Evolutionary conservation across 768 basidiomycete genomes (phyloP).

Genomic region (Macrocybe gigantea): DNA sequence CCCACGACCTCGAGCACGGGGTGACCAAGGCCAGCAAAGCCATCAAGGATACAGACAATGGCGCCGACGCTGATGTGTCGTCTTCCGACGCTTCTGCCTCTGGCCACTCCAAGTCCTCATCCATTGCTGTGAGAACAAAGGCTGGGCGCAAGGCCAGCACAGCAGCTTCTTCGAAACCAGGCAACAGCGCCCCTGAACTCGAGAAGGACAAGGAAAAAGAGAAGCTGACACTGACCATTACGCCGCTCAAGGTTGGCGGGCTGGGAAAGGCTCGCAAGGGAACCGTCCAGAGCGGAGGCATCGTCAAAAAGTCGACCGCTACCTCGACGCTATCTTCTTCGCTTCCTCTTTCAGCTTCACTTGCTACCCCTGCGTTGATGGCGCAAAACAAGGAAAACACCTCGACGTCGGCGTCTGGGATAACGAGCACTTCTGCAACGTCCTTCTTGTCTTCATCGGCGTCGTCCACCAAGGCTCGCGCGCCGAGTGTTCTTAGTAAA

Average conservation of each 20-base stretch:
- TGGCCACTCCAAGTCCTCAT: conserved; percentile 8
- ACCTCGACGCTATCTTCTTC: conserved; percentile 13
- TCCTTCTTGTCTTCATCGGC: conserved; percentile 11
- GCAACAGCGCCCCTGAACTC: conserved; percentile 7
- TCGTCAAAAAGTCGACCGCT: conserved; percentile 50
- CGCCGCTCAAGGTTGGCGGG: conserved; percentile 52
- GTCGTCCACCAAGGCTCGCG: conserved; percentile 10
- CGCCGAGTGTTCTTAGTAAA: conserved; percentile 12
- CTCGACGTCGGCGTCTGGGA: conserved; percentile 9
- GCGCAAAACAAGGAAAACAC: conserved; percentile 32
- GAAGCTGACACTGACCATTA: conserved; percentile 38
- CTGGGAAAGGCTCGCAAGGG: conserved; percentile 59
- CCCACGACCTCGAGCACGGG: conserved; percentile 3
- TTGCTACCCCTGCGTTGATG: background rate
- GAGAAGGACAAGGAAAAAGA: conserved; percentile 19
- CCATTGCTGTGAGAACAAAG: background rate
- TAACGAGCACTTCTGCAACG: conserved; percentile 16
- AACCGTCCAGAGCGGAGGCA: conserved; percentile 68
- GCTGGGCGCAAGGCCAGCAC: background rate
- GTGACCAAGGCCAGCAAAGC: conserved; percentile 13
- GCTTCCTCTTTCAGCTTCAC: conserved; percentile 9
- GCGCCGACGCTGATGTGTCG: conserved; percentile 11
- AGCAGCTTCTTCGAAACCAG: conserved; percentile 5
- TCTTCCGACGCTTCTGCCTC: conserved; percentile 6
- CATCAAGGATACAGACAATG: conserved; percentile 9